Conservation (phyloP, 2,329 filamentous ascomycete species). For the Alternaria hordeiaustralica region DNA sequence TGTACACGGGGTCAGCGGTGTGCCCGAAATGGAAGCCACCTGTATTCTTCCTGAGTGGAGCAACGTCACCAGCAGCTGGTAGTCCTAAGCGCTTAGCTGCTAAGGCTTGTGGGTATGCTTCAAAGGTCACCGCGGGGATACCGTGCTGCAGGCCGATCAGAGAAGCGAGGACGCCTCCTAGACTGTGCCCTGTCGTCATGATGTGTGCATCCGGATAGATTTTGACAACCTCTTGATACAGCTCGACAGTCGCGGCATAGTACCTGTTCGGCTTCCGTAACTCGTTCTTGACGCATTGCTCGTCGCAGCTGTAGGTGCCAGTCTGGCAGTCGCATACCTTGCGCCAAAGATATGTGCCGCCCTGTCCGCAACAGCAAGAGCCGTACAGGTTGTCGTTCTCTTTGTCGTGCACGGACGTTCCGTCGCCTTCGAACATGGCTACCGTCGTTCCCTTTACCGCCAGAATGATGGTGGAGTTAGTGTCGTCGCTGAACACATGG, state of each 20-base stretch:
- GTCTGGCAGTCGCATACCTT: conserved; percentile 46
- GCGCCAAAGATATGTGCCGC: conserved; percentile 45
- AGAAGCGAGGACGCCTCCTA: conserved; percentile 45
- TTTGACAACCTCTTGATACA: conserved; percentile 42
- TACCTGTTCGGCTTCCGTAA: conserved; percentile 41
- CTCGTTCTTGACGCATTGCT: conserved; percentile 43
- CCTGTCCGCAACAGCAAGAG: conserved; percentile 46
- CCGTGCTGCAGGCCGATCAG: conserved; percentile 44
- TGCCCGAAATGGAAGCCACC: conserved; percentile 47
- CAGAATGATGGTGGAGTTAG: conserved; percentile 42
- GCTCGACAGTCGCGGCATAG: conserved; percentile 40
- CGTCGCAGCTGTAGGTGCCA: conserved; percentile 43
- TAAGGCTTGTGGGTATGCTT: conserved; percentile 46
- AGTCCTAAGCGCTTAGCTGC: conserved; percentile 44
- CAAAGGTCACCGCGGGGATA: conserved; percentile 42
- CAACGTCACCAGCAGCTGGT: conserved; percentile 35
- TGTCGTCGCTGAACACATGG: conserved; percentile 44
- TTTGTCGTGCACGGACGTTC: conserved; percentile 45
- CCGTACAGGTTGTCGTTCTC: conserved; percentile 48
- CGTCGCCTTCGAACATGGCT: conserved; percentile 46
- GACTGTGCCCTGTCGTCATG: conserved; percentile 44
- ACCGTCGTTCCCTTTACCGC: conserved; percentile 46
- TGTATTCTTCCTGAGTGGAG: conserved; percentile 41
- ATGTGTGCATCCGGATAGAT: conserved; percentile 44
- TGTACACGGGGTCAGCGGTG: conserved; percentile 46